A percentile compares a stretch with the other conserved stretches of the same genome.
Conservation (phyloP, 2,329 filamentous ascomycete species). For the Stachybotrys chlorohalonatus region DNA sequence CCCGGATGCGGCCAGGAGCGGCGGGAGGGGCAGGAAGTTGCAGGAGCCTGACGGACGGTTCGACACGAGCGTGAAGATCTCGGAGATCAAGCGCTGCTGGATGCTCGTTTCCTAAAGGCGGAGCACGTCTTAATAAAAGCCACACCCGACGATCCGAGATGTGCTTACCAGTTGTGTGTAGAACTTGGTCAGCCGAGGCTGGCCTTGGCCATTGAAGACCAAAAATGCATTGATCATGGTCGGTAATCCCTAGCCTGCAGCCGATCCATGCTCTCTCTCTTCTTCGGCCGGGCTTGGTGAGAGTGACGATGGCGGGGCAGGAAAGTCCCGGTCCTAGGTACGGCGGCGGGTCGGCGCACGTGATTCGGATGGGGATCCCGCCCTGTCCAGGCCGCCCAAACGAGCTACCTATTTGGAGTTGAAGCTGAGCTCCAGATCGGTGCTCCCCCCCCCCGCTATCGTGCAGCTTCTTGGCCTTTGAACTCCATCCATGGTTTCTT, state of each 20-base stretch:
- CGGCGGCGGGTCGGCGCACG: background rate
- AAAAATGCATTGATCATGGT: constrained; percentile 97
- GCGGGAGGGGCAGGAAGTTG: constrained; percentile 84
- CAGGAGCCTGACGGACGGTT: constrained; percentile 87
- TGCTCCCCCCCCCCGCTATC: background rate
- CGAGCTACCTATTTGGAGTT: background rate
- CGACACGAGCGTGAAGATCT: constrained; percentile 93
- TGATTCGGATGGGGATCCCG: background rate
- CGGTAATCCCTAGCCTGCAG: constrained; percentile 1
- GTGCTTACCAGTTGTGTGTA: constrained; percentile 79
- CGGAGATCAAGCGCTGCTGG: constrained; percentile 90
- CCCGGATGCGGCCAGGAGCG: constrained; percentile 53
- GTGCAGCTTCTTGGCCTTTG: background rate
- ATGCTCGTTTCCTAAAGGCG: constrained; percentile 77
- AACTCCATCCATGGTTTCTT: background rate
- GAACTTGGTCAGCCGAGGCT: constrained; percentile 95
- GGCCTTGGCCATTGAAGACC: constrained; percentile 97
- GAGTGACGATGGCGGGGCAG: background rate
- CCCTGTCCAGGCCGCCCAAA: background rate
- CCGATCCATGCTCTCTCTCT: background rate
- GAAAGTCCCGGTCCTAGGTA: background rate
- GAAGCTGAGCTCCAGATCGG: background rate
- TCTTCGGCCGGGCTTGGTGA: background rate
- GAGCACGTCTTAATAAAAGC: background rate
- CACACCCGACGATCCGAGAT: constrained; percentile 2